These are phyloP conservation scores for Naematelia aurantialba DNA, from an alignment of 768 basidiomycete species.

Conservation along the genomic window DNA sequence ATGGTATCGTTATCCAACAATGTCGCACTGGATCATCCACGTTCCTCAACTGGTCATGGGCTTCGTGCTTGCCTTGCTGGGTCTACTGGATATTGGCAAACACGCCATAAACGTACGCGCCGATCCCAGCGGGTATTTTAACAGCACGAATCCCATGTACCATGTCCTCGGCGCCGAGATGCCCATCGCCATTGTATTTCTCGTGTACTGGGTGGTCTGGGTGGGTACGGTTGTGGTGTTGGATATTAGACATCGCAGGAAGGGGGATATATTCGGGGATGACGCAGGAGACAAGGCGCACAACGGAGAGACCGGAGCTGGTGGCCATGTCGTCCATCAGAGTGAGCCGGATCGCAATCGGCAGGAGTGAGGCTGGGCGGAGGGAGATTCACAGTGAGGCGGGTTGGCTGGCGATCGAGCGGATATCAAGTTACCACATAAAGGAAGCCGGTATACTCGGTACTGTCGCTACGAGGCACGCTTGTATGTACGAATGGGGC, in stretches of 20 bases:
- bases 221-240: neutral
- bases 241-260: neutral
- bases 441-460: too few relatives aligned
- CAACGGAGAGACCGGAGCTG: neutral
- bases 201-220: neutral
- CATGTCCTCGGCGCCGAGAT: neutral
- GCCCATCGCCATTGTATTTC: neutral
- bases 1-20: conserved; percentile 22
- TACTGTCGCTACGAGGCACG: too few relatives aligned
- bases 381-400: too few relatives aligned
- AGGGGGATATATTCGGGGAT: neutral
- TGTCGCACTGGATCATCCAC: conserved; percentile 21
- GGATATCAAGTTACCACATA: too few relatives aligned
- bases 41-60: conserved; percentile 17
- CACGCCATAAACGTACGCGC: conserved; percentile 14
- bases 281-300: neutral
- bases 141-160: conserved; percentile 19
- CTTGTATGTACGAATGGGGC: too few relatives aligned
- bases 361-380: too few relatives aligned
- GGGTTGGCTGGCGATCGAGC: too few relatives aligned
- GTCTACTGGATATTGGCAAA: conserved; percentile 33
- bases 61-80: conserved; percentile 19
- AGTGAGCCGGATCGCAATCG: too few relatives aligned
- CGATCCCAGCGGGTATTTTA: conserved; percentile 4
- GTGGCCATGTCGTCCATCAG: too few relatives aligned